Evolutionary conservation across 441 rosid species (phyloP).

Genomic region (Euphorbia schlechtendalii): DNA sequence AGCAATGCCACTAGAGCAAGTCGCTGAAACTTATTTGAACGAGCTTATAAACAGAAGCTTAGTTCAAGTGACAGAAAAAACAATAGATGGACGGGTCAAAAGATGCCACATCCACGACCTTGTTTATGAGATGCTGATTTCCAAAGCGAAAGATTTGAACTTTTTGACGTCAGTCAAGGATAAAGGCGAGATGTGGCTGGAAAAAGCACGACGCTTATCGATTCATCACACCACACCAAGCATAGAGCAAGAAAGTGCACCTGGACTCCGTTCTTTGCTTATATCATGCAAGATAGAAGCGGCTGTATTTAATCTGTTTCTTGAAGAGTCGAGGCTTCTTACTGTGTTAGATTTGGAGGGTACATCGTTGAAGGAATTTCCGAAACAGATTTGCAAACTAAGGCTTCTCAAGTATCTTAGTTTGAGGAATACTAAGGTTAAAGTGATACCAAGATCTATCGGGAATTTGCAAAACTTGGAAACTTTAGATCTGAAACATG

Average conservation of each 20-base stretch:
- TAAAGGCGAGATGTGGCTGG: slow-evolving; percentile 22
- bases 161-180: slow-evolving; percentile 29
- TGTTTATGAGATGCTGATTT: slow-evolving; percentile 15
- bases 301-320: background rate
- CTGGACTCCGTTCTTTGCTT: slow-evolving; percentile 35
- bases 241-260: slow-evolving; percentile 10
- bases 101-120: slow-evolving; percentile 23
- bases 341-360: slow-evolving; percentile 15
- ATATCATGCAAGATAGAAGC: slow-evolving; percentile 25
- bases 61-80: slow-evolving; percentile 16
- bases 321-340: slow-evolving; percentile 14
- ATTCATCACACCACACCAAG: slow-evolving; percentile 23
- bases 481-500: slow-evolving; percentile 26
- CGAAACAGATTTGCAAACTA: background rate
- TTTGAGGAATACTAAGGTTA: background rate
- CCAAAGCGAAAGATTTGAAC: slow-evolving; percentile 19
- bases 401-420: background rate
- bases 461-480: slow-evolving; percentile 23
- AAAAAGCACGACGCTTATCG: slow-evolving; percentile 34
- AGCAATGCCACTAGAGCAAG: slow-evolving; percentile 8
- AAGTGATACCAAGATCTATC: slow-evolving; percentile 13
- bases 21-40: background rate
- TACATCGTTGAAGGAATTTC: background rate
- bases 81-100: slow-evolving; percentile 19
- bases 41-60: slow-evolving; percentile 18